Evolutionary conservation across 257 asterid species (phyloP).

Genomic region (Petunia axillaris): DNA sequence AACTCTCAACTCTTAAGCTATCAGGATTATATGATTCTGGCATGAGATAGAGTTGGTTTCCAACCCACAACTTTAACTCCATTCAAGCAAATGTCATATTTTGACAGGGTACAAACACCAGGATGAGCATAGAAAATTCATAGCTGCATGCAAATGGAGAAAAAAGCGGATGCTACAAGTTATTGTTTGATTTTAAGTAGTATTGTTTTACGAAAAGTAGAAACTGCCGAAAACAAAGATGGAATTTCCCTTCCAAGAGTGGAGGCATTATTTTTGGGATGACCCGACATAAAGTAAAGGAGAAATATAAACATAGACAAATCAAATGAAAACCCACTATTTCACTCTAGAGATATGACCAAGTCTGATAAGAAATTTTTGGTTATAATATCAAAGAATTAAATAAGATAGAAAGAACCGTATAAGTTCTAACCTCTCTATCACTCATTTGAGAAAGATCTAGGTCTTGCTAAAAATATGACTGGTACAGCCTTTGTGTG

Average conservation of each 20-base stretch:
- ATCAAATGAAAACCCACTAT: constrained; percentile 9
- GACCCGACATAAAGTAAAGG: constrained; percentile 1
- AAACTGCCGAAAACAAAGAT: constrained; percentile 12
- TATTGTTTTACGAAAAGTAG: background rate
- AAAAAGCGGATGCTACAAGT: background rate
- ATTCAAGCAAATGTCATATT: constrained; percentile 3
- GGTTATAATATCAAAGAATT: background rate
- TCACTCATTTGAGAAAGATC: background rate
- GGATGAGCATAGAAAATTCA: background rate
- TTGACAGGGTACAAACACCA: background rate
- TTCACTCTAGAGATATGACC: constrained; percentile 7
- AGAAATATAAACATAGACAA: constrained; percentile 1
- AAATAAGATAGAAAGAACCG: constrained; percentile 9
- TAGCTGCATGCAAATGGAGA: background rate
- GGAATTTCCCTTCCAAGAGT: constrained; percentile 9
- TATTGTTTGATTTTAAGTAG: background rate
- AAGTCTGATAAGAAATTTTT: background rate
- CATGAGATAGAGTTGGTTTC: constrained; percentile 6
- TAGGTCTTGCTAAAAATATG: background rate
- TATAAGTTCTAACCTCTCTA: constrained; percentile 5
- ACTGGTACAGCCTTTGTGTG: background rate
- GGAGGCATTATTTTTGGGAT: constrained; percentile 10
- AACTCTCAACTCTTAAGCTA: constrained; percentile 14
- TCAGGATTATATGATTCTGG: background rate
- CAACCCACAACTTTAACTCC: constrained; percentile 12